Conservation (phyloP, 345 rosid species). For the Linum usitatissimum region DNA sequence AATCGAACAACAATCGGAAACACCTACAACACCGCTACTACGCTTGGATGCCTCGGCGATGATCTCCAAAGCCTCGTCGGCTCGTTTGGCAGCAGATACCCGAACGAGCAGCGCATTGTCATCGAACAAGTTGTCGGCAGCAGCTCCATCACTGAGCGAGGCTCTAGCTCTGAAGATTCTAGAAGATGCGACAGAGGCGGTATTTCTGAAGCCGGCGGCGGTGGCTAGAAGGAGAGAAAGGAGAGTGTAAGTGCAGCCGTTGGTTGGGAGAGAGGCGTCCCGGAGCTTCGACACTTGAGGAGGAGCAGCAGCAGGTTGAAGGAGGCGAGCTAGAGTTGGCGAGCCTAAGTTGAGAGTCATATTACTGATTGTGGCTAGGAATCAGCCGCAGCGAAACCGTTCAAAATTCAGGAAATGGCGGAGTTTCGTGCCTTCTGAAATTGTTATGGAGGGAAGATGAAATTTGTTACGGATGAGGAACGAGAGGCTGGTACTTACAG, state of each 20-base stretch:
- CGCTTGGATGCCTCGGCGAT: slow-evolving; percentile 23
- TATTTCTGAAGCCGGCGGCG: background rate
- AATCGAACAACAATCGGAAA: slow-evolving; percentile 44
- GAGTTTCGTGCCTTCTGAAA: background rate
- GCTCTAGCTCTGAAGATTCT: slow-evolving; percentile 19
- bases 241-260: slow-evolving; percentile 8
- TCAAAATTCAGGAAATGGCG: slow-evolving; percentile 12
- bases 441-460: no score
- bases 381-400: background rate
- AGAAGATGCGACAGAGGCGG: background rate
- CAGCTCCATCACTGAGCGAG: slow-evolving; percentile 25
- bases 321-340: slow-evolving; percentile 25
- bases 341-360: slow-evolving; percentile 30
- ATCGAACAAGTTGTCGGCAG: slow-evolving; percentile 14
- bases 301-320: slow-evolving; percentile 13
- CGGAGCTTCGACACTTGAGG: slow-evolving; percentile 20
- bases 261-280: slow-evolving; percentile 24
- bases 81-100: slow-evolving; percentile 46
- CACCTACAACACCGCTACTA: slow-evolving; percentile 37
- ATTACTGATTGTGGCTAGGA: background rate
- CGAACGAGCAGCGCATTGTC: slow-evolving; percentile 34
- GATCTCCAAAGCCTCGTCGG: slow-evolving; percentile 49
- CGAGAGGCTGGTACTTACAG: slow-evolving; percentile 8
- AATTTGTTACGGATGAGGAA: slow-evolving; percentile 8
- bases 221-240: slow-evolving; percentile 21